These are phyloP conservation scores for Clonostachys rosea DNA, from an alignment of 2,329 filamentous ascomycete genomes.

Conservation along the genomic window DNA sequence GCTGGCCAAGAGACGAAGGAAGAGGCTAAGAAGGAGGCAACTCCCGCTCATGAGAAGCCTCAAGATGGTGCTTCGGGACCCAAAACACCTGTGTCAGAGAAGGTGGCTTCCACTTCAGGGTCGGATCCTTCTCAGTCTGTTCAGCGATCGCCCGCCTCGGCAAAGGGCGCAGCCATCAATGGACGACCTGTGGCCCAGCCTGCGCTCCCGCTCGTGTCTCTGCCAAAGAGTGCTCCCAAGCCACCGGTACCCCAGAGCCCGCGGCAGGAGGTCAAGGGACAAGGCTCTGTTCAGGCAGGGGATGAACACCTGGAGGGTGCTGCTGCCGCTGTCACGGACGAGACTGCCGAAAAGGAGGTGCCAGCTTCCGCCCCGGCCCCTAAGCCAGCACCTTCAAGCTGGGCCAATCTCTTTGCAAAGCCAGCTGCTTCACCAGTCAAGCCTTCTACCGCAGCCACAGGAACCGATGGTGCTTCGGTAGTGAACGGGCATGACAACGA, in stretches of 20 bases:
- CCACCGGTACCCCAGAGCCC: conserved; percentile 2
- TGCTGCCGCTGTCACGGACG: conserved; percentile 14
- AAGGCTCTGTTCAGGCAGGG: conserved; percentile 2
- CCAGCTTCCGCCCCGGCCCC: conserved; percentile 11
- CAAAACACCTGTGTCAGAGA: conserved; percentile 11
- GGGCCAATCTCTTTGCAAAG: conserved; percentile 33
- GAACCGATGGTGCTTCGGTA: not conserved
- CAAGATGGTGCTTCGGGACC: not conserved
- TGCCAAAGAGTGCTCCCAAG: conserved; percentile 11
- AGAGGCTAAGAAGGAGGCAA: not conserved
- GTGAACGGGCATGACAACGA: conserved; percentile 13
- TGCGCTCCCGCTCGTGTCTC: too few species aligned
- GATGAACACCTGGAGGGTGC: not conserved
- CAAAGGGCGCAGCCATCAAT: too few species aligned
- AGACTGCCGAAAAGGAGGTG: conserved; percentile 7
- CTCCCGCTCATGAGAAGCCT: conserved; percentile 4
- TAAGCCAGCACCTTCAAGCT: conserved; percentile 26
- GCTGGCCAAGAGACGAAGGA: not conserved
- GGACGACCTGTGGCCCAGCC: too few species aligned
- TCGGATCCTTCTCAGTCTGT: conserved; percentile 9
- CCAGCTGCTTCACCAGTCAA: conserved; percentile 6
- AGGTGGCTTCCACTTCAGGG: too few species aligned
- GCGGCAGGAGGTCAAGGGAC: not conserved
- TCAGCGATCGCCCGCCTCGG: conserved; percentile 19
- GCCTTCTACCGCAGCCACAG: not conserved